Evolutionary conservation across 495 filamentous ascomycete species (phyloP), one percentile per base, ranked within the genome.

Genomic region (Annulohypoxylon maeteangense): DNA sequence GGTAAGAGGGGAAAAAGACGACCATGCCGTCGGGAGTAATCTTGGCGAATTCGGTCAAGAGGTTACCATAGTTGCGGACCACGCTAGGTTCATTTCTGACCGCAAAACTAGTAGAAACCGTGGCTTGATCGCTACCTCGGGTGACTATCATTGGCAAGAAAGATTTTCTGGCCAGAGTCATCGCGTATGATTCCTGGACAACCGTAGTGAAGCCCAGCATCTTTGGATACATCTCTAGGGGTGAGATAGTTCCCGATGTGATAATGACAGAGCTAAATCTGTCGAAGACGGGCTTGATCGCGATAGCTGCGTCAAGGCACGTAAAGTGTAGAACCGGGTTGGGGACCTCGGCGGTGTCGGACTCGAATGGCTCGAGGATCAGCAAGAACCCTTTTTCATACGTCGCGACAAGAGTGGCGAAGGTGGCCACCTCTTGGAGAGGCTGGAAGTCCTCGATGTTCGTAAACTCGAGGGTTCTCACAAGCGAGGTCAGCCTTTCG

Each of bases 111-210:
- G 93, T 95, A 2, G 92, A 94, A 3, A 99, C 91, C 14, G 93
- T 86, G 29, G 92, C 91, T 77, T 99, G 96, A 80, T 99, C 96
- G 45, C 90, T 93, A 23, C 96, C 96, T 60, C 96, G 87, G 1
- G 95, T 98, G 10, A 99, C 93, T 72, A 99, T 94, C 91, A 99
- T 95, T 2, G 96, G 96, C 16, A 98, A 81, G 87, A 99, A 99
- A 45, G 95, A 97, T 44, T 91, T 87, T n/a, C 96, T 87, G 0
- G 95, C 95, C 16, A 99, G 88, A 0, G 96, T 98, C 94, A 99
- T 98, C 68, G 87, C 88, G 82, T 98, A 99, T 1, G 96, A 98
- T 77, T 98, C 93, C 76, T 98, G 93, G 31, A 98, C 89, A 14
- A 98, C 94, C 10, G 93, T 91, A 2, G 83, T 85, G 80, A 99